phyloP scores from a whole-genome alignment of 495 filamentous ascomycete species.

The Annulohypoxylon stygium region DNA sequence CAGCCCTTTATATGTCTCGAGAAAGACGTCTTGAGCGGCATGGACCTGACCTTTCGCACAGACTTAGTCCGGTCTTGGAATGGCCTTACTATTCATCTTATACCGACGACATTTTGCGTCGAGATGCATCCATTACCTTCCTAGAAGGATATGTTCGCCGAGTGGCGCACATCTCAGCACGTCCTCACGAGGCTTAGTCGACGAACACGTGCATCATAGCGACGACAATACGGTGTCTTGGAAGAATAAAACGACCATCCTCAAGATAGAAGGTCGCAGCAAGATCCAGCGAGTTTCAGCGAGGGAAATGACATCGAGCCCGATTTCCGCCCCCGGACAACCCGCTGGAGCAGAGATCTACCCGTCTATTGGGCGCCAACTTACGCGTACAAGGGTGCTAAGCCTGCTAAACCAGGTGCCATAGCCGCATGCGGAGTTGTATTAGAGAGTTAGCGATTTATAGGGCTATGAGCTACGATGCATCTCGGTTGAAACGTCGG shows the following conservation, averaged over 20 bases:
- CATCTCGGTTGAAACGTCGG: slow-evolving; percentile 12
- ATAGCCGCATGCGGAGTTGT: background rate
- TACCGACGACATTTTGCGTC: slow-evolving; percentile 14
- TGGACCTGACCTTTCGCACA: slow-evolving; percentile 16
- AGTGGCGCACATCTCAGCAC: slow-evolving; percentile 8
- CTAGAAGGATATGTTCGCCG: slow-evolving; percentile 35
- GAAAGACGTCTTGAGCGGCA: slow-evolving; percentile 3
- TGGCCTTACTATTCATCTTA: slow-evolving; percentile 1
- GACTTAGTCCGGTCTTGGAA: background rate
- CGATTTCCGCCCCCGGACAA: slow-evolving; percentile 8
- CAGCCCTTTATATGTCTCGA: background rate
- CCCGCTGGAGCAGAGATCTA: slow-evolving; percentile 19
- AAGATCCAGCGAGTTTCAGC: background rate
- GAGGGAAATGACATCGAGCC: background rate
- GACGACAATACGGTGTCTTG: slow-evolving; percentile 21
- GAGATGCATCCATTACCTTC: slow-evolving; percentile 38
- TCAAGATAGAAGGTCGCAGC: slow-evolving; percentile 40
- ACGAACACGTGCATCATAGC: slow-evolving; percentile 31
- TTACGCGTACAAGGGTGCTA: slow-evolving; percentile 5
- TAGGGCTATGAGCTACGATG: slow-evolving; percentile 20
- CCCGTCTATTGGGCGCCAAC: slow-evolving; percentile 2
- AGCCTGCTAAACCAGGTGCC: slow-evolving; percentile 1
- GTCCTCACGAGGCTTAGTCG: slow-evolving; percentile 11
- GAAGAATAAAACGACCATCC: slow-evolving; percentile 1
- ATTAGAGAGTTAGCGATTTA: background rate